These are phyloP conservation scores for Pseudogymnoascus sp. DNA, from an alignment of 2,329 filamentous ascomycete genomes.

Conservation along the genomic window DNA sequence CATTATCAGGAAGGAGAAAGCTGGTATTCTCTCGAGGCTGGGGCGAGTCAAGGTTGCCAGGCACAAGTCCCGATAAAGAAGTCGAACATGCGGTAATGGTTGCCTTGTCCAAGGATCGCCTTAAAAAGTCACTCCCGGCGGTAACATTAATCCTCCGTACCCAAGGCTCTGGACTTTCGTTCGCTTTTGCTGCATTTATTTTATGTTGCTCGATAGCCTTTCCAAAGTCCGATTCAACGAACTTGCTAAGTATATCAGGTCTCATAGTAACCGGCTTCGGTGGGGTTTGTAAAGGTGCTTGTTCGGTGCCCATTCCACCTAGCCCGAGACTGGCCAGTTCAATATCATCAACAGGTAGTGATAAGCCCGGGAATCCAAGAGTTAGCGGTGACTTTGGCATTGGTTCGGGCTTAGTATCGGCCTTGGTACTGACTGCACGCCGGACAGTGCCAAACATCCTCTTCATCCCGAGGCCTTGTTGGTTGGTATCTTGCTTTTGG, in stretches of 20 bases:
- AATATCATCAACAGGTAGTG: constrained; percentile 1
- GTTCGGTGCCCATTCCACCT: background rate
- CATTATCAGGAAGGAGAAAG: background rate
- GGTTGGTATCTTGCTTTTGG: constrained; percentile 45
- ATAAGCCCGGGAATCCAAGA: constrained; percentile 44
- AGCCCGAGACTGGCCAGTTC: background rate
- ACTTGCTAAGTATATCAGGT: constrained; percentile 5
- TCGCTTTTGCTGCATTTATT: background rate
- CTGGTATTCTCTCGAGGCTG: constrained; percentile 1
- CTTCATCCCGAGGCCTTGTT: constrained; percentile 69
- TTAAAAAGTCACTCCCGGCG: background rate
- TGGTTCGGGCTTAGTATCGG: constrained; percentile 11
- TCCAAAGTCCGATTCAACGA: constrained; percentile 4
- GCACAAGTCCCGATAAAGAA: background rate
- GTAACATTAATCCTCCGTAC: constrained; percentile 6
- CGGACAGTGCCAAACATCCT: constrained; percentile 81
- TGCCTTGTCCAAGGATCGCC: background rate
- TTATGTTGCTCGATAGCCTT: constrained; percentile 6
- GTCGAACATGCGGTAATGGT: background rate
- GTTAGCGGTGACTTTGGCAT: constrained; percentile 26
- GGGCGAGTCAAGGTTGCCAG: background rate
- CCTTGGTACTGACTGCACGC: constrained; percentile 60
- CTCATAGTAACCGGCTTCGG: constrained; percentile 3
- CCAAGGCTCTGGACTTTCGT: background rate
- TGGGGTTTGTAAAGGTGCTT: background rate